Evolutionary conservation across 129 eudicot species (phyloP).

Genomic region (Arctium minus): DNA sequence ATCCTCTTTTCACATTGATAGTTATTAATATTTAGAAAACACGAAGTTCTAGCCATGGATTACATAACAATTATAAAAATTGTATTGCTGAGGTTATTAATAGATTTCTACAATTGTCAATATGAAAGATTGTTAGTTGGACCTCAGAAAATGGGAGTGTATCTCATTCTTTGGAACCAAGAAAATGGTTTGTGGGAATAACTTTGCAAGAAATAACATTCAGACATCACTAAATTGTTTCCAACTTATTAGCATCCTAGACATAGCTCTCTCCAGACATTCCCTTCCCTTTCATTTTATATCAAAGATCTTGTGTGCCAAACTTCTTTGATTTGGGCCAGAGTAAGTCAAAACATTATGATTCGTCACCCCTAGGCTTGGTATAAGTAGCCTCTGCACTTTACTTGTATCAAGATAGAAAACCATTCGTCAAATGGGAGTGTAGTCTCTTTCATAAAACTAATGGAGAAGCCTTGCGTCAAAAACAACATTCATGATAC

Average conservation of each 20-base stretch:
- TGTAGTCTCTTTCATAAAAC: too few species aligned
- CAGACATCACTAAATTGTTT: not conserved
- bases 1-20: not conserved
- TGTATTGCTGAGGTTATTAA: not conserved
- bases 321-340: not conserved
- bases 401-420: too few species aligned
- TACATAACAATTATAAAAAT: not conserved
- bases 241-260: not conserved
- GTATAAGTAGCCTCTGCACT: too few species aligned
- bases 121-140: not conserved
- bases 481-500: too few species aligned
- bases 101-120: not conserved
- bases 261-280: not conserved
- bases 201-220: not conserved
- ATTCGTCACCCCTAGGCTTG: too few species aligned
- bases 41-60: not conserved
- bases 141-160: not conserved
- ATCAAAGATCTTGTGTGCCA: not conserved
- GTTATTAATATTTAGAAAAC: not conserved
- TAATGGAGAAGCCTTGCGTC: too few species aligned
- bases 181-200: too few species aligned
- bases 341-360: not conserved
- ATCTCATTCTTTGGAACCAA: not conserved
- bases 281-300: not conserved
- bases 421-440: too few species aligned